Base-by-base conservation (phyloP, 129 eudicot genomes). In the Artemisia annua region DNA sequence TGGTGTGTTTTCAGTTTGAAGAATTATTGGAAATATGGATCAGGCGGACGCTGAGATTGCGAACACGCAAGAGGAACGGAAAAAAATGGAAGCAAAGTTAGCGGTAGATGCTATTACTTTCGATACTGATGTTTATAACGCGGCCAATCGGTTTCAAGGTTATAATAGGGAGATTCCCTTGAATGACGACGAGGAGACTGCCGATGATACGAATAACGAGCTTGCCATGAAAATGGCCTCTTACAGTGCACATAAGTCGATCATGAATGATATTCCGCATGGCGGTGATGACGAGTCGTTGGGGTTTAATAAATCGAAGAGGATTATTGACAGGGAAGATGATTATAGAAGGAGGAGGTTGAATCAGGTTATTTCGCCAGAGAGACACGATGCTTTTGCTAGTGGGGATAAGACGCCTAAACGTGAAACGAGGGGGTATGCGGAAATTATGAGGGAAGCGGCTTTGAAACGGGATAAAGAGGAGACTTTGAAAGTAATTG, bases 361-460 rank as follows among this genome's bases (percentile, higher is more conserved):
- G 72, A 80, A 88, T 73, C 84, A 87, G 82, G 88, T 94, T 14
- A 84, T 94, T 44, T 90, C 99, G 0, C 99, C 99, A 1, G 97
- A 88, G 24, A 86, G 99, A 72, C 85, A 86, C 61, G 99, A 94
- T 83, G 97, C 99, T 12, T 94, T 94, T 82, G 86, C 89, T 1
- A 77, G 74, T 48, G 93, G 93, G 79, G 99, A 94, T 74, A 87
- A 94, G 86, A 94, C 99, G 11, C 99, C 99, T 0, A 92, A 88
- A 66, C 87, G 86, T 16, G 89, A 87, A 20, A 85, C 80, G 12
- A 88, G 99, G 86, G 84, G 96, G 2, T 94, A 94, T 80, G 96
- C 88, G 32, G 99, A 94, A 81, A 85, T 94, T 19, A 94, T 94
- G 99, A 86, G 88, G 73, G 99, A 94, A 79, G 89, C 88, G 66